Evolutionary conservation across 2,329 filamentous ascomycete species (phyloP).

Genomic region (Fusarium equiseti): DNA sequence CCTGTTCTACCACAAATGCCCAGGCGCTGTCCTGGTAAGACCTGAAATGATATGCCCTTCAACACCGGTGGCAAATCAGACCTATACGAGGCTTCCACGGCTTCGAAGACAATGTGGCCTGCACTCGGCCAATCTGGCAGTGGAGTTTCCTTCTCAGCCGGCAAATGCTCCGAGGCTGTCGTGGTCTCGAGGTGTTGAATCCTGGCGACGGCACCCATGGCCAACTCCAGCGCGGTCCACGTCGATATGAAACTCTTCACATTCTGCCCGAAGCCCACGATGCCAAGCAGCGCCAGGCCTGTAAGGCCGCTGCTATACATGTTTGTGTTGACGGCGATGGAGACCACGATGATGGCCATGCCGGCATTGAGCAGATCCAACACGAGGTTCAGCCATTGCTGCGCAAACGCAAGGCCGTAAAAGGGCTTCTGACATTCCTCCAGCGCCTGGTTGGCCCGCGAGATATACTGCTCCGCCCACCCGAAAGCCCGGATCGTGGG

Average conservation of each 20-base stretch:
- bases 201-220: slow-evolving; percentile 43
- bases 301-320: slow-evolving; percentile 20
- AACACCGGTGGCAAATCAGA: slow-evolving; percentile 11
- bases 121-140: slow-evolving; percentile 88
- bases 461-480: slow-evolving; percentile 55
- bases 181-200: slow-evolving; percentile 29
- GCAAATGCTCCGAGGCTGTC: slow-evolving; percentile 22
- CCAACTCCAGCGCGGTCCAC: slow-evolving; percentile 46
- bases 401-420: slow-evolving; percentile 55
- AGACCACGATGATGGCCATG: slow-evolving; percentile 28
- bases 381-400: slow-evolving; percentile 41
- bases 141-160: slow-evolving; percentile 19
- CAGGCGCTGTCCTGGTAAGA: slow-evolving; percentile 21
- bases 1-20: slow-evolving; percentile 31
- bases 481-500: slow-evolving; percentile 62
- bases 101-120: slow-evolving; percentile 84
- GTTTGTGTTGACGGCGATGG: slow-evolving; percentile 27
- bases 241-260: slow-evolving; percentile 49
- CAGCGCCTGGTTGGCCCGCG: slow-evolving; percentile 50
- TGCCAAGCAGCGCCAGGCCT: slow-evolving; percentile 43
- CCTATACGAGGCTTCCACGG: slow-evolving; percentile 41
- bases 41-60: slow-evolving; percentile 20
- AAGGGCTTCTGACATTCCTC: slow-evolving; percentile 61
- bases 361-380: slow-evolving; percentile 35
- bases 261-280: slow-evolving; percentile 48